A percentile compares a stretch with the other conserved stretches of the same genome.
phyloP scores from a whole-genome alignment of 805 yeast species.

The Saturnispora gosingensis region DNA sequence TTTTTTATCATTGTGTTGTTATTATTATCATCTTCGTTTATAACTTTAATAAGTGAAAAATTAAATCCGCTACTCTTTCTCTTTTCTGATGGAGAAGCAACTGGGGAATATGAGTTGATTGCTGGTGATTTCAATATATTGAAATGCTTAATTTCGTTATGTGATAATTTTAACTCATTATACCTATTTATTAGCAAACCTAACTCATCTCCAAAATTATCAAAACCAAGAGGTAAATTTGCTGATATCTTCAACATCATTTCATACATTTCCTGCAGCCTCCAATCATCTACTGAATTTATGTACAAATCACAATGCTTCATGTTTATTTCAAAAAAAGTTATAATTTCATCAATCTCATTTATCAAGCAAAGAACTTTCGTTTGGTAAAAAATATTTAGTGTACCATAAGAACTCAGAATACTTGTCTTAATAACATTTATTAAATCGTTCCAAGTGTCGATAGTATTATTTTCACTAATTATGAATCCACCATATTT shows the following conservation, averaged over 20 bases:
- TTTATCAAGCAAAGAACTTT: background rate
- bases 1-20: background rate
- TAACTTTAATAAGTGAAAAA: constrained; percentile 21
- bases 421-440: background rate
- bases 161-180: background rate
- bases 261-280: constrained; percentile 6
- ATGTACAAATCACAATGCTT: background rate
- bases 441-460: background rate
- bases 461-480: background rate
- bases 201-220: background rate
- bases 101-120: background rate
- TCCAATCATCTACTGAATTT: constrained; percentile 4
- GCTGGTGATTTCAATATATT: constrained; percentile 1
- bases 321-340: background rate
- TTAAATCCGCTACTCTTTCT: constrained; percentile 25
- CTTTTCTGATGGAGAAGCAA: constrained; percentile 7
- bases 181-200: background rate
- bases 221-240: background rate
- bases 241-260: background rate
- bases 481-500: constrained; percentile 2
- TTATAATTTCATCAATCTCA: background rate
- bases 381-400: background rate
- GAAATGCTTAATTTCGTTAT: constrained; percentile 4
- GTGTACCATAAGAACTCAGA: background rate
- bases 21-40: constrained; percentile 6